A percentile compares a stretch with the other conserved stretches of the same genome.
These are phyloP conservation scores for Balansia obtecta DNA, from an alignment of 2,329 filamentous ascomycete genomes.

Conservation along the genomic window DNA sequence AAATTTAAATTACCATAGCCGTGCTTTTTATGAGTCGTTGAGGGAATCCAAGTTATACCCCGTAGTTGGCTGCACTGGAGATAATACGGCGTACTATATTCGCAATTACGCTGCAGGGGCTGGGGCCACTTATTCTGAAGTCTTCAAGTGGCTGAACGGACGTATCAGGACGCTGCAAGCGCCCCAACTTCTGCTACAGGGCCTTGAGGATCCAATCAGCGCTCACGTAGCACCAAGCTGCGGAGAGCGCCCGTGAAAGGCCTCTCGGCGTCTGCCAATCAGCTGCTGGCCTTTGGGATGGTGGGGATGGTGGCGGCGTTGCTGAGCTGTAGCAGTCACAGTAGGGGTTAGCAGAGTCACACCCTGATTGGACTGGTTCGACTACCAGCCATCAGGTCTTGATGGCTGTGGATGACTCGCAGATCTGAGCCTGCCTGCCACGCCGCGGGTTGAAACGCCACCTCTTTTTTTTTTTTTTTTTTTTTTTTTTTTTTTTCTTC, in stretches of 20 bases:
- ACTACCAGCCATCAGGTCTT: neutral
- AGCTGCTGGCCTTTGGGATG: neutral
- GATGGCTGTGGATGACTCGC: neutral
- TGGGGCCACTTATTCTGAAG: constrained; percentile 1
- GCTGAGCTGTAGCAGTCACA: neutral
- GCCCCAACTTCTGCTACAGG: neutral
- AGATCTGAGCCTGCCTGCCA: neutral
- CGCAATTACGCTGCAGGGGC: neutral
- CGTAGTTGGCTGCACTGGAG: too few relatives aligned
- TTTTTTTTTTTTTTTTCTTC: too few relatives aligned
- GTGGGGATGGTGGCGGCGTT: neutral
- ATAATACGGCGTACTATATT: neutral
- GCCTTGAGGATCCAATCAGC: neutral
- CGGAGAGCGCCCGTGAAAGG: neutral
- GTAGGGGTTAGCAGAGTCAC: neutral
- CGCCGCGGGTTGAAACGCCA: too few relatives aligned
- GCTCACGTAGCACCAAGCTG: neutral
- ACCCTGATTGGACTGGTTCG: neutral
- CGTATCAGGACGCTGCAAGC: neutral
- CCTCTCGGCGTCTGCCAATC: neutral
- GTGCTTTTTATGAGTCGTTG: too few relatives aligned
- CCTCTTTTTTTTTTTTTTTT: too few relatives aligned
- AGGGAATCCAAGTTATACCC: too few relatives aligned
- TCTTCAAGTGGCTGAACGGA: neutral
- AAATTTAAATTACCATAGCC: too few relatives aligned